Conservation (phyloP, 129 eudicot species). For the Lactuca sativa region DNA sequence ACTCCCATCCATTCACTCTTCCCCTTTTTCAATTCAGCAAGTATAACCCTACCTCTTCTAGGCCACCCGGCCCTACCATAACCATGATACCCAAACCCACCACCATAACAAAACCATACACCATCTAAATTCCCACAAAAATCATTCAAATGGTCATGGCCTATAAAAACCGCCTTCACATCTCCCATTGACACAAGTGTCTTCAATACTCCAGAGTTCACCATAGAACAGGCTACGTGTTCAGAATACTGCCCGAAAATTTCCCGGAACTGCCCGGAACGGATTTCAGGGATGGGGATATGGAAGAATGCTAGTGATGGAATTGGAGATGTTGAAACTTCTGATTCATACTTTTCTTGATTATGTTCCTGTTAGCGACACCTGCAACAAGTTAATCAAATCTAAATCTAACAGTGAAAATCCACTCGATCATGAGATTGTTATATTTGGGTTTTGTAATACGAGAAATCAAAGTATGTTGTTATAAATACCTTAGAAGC, state of each 20-base stretch:
- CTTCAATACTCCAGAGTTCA: conserved; percentile 72
- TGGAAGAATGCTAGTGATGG: conserved; percentile 86
- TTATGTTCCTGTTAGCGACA: conserved; percentile 64
- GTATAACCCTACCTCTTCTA: conserved; percentile 73
- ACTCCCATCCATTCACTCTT: conserved; percentile 73
- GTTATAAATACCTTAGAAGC: conserved; percentile 40
- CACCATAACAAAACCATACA: conserved; percentile 96
- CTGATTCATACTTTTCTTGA: conserved; percentile 26
- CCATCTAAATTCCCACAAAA: conserved; percentile 80
- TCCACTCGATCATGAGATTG: too few relatives aligned
- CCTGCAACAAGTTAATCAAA: conserved; percentile 76
- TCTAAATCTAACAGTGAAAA: conserved; percentile 35
- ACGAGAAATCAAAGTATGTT: too few relatives aligned
- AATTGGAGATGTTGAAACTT: conserved; percentile 10
- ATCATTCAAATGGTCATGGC: conserved; percentile 94
- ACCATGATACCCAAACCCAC: conserved; percentile 94
- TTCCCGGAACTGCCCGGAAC: conserved; percentile 44
- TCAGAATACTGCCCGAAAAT: conserved; percentile 62
- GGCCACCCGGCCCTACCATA: conserved; percentile 79
- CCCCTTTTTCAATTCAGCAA: conserved; percentile 65
- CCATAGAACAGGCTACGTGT: conserved; percentile 68
- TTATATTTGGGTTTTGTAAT: too few relatives aligned
- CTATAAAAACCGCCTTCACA: conserved; percentile 85
- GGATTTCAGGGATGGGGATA: conserved; percentile 94
- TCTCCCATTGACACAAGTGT: conserved; percentile 74